Conservation (phyloP, 1,139 yeast genomes). For the Nakaseomyces delphensis region DNA sequence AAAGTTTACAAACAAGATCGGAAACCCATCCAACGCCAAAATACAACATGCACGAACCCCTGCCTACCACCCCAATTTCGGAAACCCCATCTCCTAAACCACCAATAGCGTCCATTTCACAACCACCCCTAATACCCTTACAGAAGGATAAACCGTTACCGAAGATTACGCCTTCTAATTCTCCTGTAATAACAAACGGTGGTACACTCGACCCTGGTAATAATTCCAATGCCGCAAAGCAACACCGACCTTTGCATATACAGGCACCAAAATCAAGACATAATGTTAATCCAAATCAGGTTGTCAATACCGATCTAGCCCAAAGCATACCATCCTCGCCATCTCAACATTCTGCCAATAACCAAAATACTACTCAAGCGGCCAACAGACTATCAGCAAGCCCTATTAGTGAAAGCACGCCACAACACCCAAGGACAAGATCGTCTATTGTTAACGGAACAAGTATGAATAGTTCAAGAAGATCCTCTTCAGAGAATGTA, state of each 20-base stretch:
- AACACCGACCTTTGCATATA: conserved; percentile 12
- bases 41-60: conserved; percentile 1
- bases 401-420: conserved; percentile 4
- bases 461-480: not conserved
- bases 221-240: not conserved
- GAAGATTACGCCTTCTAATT: conserved; percentile 1
- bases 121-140: conserved; percentile 21
- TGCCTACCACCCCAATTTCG: conserved; percentile 2
- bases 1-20: conserved; percentile 2
- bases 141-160: conserved; percentile 9
- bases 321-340: not conserved
- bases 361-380: not conserved
- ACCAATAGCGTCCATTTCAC: conserved; percentile 11
- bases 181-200: not conserved
- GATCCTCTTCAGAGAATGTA: conserved; percentile 1
- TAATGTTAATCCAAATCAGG: conserved; percentile 53
- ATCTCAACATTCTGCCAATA: not conserved
- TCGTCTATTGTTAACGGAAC: not conserved
- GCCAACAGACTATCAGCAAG: not conserved
- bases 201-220: conserved; percentile 6
- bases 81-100: conserved; percentile 9
- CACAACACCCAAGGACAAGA: not conserved
- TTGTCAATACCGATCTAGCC: conserved; percentile 26
- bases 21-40: conserved; percentile 11
- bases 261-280: conserved; percentile 16